Base-by-base conservation (phyloP, 805 yeast species). In the Starmerella asiatica region DNA sequence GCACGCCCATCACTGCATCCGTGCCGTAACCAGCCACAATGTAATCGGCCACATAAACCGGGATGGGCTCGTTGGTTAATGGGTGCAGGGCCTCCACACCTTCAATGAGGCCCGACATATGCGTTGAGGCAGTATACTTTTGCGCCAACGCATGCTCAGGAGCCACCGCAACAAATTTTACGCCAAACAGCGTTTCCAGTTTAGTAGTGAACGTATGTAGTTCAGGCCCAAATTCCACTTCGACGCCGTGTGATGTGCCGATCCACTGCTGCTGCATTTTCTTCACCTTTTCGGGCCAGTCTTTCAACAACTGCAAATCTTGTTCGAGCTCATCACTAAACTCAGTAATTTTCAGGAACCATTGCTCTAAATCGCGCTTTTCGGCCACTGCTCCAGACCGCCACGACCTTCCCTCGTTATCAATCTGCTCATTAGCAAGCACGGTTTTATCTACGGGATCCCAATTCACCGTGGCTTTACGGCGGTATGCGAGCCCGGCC, bases 1-100 rank as follows among this genome's bases (percentile, higher is more conserved):
- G 98, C 52, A 93, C 83, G 1, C 98, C 98, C 97, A 91, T 88
- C 0, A 88, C 97, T 1, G 94, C 94, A 29, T 95, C 94, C 41
- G 74, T 74, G 1, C 96, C 96, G 55, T 88, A 88, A 3, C 70
- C 62, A 3, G 80, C 75, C 27, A 88, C 56, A 0, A 88, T 97
- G 57, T 86, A 91, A 0, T 95, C 94, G 0, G 97, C 95, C 2
- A 70, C 86, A 62, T 71, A 91, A 0, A 88, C 74, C 0, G 96
- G 96, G 4, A 88, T 43, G 0, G 56, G 39, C 3, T 58, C 54
- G 1, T 63, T 56, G 26, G 51, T 55, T 1, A 86, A 58, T 1
- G 98, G 98, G 44, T 81, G 68, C 3, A 44, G 32, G 14, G 58
- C 61, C 1, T 76, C 36, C 2, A 56, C 51, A n/a, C 43, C 41